A percentile compares a stretch with the other conserved stretches of the same genome.
These are phyloP conservation scores for Diplodia mutila DNA, from an alignment of 2,329 filamentous ascomycete species.

Conservation along the genomic window DNA sequence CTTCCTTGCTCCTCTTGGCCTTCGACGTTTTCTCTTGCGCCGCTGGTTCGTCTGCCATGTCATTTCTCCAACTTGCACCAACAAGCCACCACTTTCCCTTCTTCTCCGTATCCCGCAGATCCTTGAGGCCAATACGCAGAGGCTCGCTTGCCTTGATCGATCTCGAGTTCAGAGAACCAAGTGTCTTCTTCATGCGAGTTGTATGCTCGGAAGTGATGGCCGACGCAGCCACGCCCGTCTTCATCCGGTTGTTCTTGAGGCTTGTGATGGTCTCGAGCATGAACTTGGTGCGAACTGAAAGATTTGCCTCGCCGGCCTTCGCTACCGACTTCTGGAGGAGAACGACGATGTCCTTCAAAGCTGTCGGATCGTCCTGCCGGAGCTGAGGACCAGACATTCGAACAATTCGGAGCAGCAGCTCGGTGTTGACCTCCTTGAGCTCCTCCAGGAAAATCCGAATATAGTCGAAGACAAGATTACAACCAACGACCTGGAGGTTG, in stretches of 20 bases:
- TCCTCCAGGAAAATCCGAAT: conserved; percentile 75
- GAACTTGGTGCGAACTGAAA: conserved; percentile 89
- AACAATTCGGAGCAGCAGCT: conserved; percentile 82
- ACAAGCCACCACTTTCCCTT: conserved; percentile 99
- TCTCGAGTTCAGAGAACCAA: conserved; percentile 74
- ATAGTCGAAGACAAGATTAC: conserved; percentile 87
- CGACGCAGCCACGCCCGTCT: conserved; percentile 71
- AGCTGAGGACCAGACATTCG: conserved; percentile 79
- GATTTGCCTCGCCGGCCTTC: conserved; percentile 66
- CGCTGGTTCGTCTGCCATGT: conserved; percentile 41
- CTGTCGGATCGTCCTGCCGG: conserved; percentile 82
- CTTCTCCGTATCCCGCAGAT: conserved; percentile 81
- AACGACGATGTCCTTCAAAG: conserved; percentile 85
- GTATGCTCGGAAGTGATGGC: conserved; percentile 79
- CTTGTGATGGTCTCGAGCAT: conserved; percentile 98
- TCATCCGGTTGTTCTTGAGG: conserved; percentile 90
- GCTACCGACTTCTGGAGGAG: conserved; percentile 74
- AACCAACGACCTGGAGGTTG: conserved; percentile 85
- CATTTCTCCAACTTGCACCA: conserved; percentile 80
- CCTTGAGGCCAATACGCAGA: conserved; percentile 76
- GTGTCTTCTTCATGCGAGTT: conserved; percentile 82
- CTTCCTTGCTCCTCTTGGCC: conserved; percentile 1
- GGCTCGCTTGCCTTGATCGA: conserved; percentile 76
- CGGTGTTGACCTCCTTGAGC: conserved; percentile 84
- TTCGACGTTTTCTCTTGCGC: conserved; percentile 43